These are phyloP conservation scores for Furcasterigmium sp. DNA, from an alignment of 2,329 filamentous ascomycete genomes.

Conservation along the genomic window DNA sequence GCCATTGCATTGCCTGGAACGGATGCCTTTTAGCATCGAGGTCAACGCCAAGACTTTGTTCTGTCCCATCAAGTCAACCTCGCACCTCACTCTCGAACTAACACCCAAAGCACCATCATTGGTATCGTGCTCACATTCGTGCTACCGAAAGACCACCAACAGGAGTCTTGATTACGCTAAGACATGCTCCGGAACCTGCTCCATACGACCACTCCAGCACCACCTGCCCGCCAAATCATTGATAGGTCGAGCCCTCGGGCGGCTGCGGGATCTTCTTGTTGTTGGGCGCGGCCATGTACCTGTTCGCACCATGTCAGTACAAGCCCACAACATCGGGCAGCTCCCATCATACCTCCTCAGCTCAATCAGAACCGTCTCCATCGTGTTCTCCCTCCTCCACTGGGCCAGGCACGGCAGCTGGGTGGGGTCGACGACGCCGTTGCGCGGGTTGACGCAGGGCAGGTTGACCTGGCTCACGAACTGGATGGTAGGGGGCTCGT, in stretches of 20 bases:
- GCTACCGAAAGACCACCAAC: no score
- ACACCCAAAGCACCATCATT: no score
- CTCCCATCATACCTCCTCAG: conserved; percentile 59
- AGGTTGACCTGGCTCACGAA: conserved; percentile 95
- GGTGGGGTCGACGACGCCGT: conserved; percentile 77
- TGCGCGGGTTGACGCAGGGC: conserved; percentile 80
- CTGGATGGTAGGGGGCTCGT: conserved; percentile 80
- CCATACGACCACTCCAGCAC: not conserved
- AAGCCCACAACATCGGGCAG: not conserved
- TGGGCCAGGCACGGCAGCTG: conserved; percentile 80
- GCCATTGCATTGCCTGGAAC: no score
- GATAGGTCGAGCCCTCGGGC: conserved; percentile 66
- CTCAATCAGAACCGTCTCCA: conserved; percentile 90
- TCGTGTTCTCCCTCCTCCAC: conserved; percentile 91
- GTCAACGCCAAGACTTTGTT: no score
- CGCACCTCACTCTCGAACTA: no score
- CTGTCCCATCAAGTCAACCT: no score
- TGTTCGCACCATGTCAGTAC: conserved; percentile 29
- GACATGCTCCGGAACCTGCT: no score
- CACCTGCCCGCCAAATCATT: not conserved
- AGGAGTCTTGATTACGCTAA: no score
- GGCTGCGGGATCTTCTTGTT: conserved; percentile 97
- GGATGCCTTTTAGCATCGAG: no score
- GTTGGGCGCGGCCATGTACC: conserved; percentile 85
- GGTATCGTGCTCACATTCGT: no score